Base-by-base conservation (phyloP, 495 filamentous ascomycete genomes). In the Annulohypoxylon bovei region DNA sequence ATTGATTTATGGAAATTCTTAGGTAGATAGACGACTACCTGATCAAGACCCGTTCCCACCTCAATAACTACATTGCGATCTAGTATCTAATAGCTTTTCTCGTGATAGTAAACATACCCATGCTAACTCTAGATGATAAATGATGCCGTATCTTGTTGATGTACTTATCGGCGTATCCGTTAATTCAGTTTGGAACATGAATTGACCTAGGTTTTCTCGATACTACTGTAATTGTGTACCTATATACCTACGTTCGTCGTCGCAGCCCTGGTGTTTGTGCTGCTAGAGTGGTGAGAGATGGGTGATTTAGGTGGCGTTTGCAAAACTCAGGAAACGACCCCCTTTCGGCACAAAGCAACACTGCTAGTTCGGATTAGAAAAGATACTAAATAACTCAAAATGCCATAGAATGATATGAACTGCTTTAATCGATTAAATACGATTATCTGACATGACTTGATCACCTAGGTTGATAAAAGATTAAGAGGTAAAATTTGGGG, bases 401-500 rank as follows among this genome's bases (percentile, higher is more conserved):
- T n/a, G n/a, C n/a, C n/a, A n/a, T n/a, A n/a, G n/a, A n/a, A n/a
- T n/a, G n/a, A n/a, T n/a, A n/a, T n/a, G n/a, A n/a, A n/a, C n/a
- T n/a, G n/a, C n/a, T n/a, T n/a, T n/a, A n/a, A n/a, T n/a, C n/a
- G n/a, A n/a, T n/a, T n/a, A n/a, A n/a, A n/a, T n/a, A n/a, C n/a
- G n/a, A n/a, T n/a, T n/a, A n/a, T n/a, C n/a, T n/a, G n/a, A n/a
- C n/a, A n/a, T n/a, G 11, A 40, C 14, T 35, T 35, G 32, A 5
- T 5, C 32, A 35, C 7, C 32, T 9, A 9, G 32, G 32, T 46
- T 8, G 23, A 3, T 27, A 49, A n/a, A n/a, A n/a, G n/a, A n/a
- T 12, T 49, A 2, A 49, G 22, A 22, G 46, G 46, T 49, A 53
- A 33, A 53, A 53, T 53, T 33, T 27, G 49, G 49, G 49, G 27